phyloP scores from a whole-genome alignment of 73 alveolate species.

The Urostyla sp. region DNA sequence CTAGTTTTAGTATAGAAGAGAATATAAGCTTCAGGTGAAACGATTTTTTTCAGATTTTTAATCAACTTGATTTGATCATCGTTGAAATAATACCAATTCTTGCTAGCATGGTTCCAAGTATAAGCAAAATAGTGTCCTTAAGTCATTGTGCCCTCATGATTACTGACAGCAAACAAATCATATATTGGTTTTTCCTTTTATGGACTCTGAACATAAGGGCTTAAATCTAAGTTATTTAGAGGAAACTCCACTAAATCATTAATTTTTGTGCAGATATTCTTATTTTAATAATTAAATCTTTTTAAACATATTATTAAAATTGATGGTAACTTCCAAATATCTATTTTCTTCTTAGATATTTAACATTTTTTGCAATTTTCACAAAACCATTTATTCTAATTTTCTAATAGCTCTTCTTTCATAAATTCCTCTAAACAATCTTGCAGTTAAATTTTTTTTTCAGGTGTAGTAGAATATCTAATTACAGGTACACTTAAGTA shows the following conservation, averaged over 20 bases:
- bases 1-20: conserved; percentile 76
- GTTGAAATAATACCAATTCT: conserved; percentile 78
- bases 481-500: conserved; percentile 53
- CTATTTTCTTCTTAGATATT: conserved; percentile 84
- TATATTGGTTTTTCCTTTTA: conserved; percentile 82
- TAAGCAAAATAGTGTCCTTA: conserved; percentile 93
- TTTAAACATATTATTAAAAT: conserved; percentile 88
- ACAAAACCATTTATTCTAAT: conserved; percentile 90
- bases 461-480: background rate
- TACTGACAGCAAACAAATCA: conserved; percentile 92
- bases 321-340: conserved; percentile 91
- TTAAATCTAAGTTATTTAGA: conserved; percentile 79
- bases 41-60: conserved; percentile 56
- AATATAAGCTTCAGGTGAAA: conserved; percentile 78
- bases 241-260: conserved; percentile 86
- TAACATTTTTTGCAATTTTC: conserved; percentile 84
- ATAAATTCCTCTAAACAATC: conserved; percentile 85
- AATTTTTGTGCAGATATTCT: conserved; percentile 76
- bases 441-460: conserved; percentile 57
- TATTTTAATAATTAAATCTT: conserved; percentile 76
- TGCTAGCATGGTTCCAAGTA: conserved; percentile 75
- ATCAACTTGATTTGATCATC: conserved; percentile 68
- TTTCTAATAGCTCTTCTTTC: conserved; percentile 80
- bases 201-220: conserved; percentile 78
- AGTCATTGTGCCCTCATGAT: conserved; percentile 88